Percentiles rank a stretch among this genome's conserved stretches.
These are phyloP conservation scores for Phytopythium vexans DNA, from an alignment of 352 stramenopile genomes.

Conservation along the genomic window DNA sequence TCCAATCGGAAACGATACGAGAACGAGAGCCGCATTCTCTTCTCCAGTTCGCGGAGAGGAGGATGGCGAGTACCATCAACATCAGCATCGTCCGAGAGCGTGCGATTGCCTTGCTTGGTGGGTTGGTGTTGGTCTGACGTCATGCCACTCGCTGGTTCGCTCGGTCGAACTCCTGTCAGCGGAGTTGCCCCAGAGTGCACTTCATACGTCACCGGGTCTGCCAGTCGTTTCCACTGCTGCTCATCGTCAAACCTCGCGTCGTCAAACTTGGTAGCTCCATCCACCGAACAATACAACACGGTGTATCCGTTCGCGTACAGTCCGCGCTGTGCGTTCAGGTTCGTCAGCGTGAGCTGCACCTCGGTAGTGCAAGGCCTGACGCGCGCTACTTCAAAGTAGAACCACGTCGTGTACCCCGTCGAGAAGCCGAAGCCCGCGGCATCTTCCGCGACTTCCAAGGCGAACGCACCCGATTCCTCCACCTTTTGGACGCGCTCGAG, in stretches of 20 bases:
- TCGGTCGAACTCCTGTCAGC: no score
- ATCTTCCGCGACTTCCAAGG: slow-evolving; percentile 39
- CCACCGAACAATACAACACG: slow-evolving; percentile 58
- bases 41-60: slow-evolving; percentile 11
- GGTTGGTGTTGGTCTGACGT: no score
- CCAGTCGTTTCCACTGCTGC: slow-evolving; percentile 31
- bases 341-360: slow-evolving; percentile 62
- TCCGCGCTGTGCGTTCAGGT: slow-evolving; percentile 74
- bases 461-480: slow-evolving; percentile 20
- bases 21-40: slow-evolving; percentile 57
- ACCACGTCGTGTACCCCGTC: slow-evolving; percentile 84
- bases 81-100: no score
- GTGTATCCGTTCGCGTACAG: slow-evolving; percentile 79
- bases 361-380: slow-evolving; percentile 23
- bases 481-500: slow-evolving; percentile 43
- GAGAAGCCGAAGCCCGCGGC: slow-evolving; percentile 30
- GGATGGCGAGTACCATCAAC: no score
- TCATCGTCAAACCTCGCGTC: slow-evolving; percentile 26
- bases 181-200: slow-evolving; percentile 1
- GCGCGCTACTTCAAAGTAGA: slow-evolving; percentile 81
- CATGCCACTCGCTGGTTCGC: no score
- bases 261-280: slow-evolving; percentile 22
- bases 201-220: slow-evolving; percentile 34
- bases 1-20: slow-evolving; percentile 53
- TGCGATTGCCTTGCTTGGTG: no score